These are phyloP conservation scores for Fusarium humuli DNA, from an alignment of 2,329 filamentous ascomycete genomes.

Conservation along the genomic window DNA sequence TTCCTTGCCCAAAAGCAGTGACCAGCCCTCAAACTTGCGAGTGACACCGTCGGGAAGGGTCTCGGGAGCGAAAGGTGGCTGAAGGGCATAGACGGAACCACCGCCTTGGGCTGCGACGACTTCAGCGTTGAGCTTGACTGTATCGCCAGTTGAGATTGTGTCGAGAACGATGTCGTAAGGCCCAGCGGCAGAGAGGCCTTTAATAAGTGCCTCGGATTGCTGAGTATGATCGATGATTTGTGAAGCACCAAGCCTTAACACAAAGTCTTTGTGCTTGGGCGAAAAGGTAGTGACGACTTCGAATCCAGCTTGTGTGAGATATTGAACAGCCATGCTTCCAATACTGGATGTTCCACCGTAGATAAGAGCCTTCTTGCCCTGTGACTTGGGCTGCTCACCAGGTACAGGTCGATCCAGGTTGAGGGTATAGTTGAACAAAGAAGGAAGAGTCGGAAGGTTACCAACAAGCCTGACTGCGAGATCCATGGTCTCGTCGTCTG, in stretches of 20 bases:
- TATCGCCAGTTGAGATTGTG: conserved; percentile 29
- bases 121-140: conserved; percentile 28
- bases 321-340: conserved; percentile 32
- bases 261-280: conserved; percentile 30
- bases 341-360: conserved; percentile 38
- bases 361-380: conserved; percentile 26
- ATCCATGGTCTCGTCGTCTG: conserved; percentile 12
- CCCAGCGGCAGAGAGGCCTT: conserved; percentile 12
- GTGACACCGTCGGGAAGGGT: conserved; percentile 24
- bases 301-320: conserved; percentile 35
- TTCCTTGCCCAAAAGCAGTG: conserved; percentile 31
- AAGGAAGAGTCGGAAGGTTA: conserved; percentile 32
- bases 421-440: conserved; percentile 32
- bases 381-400: background rate
- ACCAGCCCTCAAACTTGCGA: conserved; percentile 38
- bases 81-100: conserved; percentile 28
- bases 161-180: conserved; percentile 31
- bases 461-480: conserved; percentile 34
- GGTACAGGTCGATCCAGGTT: conserved; percentile 26
- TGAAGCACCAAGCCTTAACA: conserved; percentile 22
- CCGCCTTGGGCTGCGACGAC: conserved; percentile 29
- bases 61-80: conserved; percentile 30
- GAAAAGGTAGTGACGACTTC: conserved; percentile 36
- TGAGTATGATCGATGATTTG: conserved; percentile 22
- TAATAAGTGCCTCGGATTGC: background rate